Conservation (phyloP, 1,284 basidiomycete genomes). For the Trichosporon inkin region DNA sequence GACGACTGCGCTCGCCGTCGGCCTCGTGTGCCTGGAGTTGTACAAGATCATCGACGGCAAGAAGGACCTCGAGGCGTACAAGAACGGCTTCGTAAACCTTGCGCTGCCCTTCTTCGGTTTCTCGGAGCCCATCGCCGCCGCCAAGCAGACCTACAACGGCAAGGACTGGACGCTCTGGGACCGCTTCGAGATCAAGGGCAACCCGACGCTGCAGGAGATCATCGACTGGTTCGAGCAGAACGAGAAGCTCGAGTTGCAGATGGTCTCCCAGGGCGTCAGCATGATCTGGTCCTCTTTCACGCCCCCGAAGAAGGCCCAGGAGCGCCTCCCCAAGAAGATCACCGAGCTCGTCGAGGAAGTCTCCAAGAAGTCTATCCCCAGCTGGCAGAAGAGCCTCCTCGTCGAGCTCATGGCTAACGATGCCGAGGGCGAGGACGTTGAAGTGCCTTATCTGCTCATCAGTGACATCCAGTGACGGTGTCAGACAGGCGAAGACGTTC, state of each 20-base stretch:
- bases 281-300: slow-evolving; percentile 97
- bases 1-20: slow-evolving; percentile 91
- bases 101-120: slow-evolving; percentile 99
- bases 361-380: slow-evolving; percentile 83
- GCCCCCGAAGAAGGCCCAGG: slow-evolving; percentile 85
- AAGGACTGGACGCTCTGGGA: slow-evolving; percentile 99
- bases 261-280: slow-evolving; percentile 95
- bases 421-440: slow-evolving; percentile 68
- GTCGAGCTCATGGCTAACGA: slow-evolving; percentile 94
- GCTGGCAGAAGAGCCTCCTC: slow-evolving; percentile 73
- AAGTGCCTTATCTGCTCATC: slow-evolving; percentile 38
- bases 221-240: slow-evolving; percentile 77
- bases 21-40: slow-evolving; percentile 91
- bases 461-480: no score
- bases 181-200: slow-evolving; percentile 84
- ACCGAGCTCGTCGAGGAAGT: slow-evolving; percentile 87
- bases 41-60: slow-evolving; percentile 99
- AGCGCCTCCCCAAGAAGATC: slow-evolving; percentile 83
- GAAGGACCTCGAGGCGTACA: slow-evolving; percentile 87
- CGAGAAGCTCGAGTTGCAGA: slow-evolving; percentile 83
- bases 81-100: slow-evolving; percentile 98
- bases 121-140: slow-evolving; percentile 93
- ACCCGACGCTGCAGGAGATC: slow-evolving; percentile 85
- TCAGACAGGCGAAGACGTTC: no score
- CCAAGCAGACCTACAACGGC: slow-evolving; percentile 76